Evolutionary conservation across 169 alveolate genomes (phyloP), one percentile per base, ranked within the genome.

Genomic region (Miamiensis avidus): DNA sequence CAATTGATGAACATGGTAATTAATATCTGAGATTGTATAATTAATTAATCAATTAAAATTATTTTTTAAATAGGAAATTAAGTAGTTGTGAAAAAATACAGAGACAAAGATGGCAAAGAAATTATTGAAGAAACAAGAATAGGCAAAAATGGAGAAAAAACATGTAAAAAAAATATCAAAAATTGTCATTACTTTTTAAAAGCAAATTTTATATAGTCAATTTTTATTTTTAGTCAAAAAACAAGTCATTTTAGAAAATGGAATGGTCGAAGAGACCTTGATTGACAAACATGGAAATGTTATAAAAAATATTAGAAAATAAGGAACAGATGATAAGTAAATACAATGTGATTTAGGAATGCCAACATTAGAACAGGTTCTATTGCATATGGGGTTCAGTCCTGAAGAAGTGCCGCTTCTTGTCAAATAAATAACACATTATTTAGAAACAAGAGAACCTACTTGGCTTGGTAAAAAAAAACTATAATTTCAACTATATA

Each of bases 21-120:
- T 25, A 28, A 25, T n/a, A n/a, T n/a, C n/a, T n/a, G n/a, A n/a
- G n/a, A n/a, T n/a, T n/a, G n/a, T 74, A 78, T 11, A 31, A 78
- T 31, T 78, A 15, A 78, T 25, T 34, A 33, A 25, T 25, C 25
- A 34, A 34, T 1, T 15, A 20, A 20, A 32, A 32, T 33, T 0
- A 33, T 31, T 6, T 33, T 1, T 27, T 6, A 31, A 33, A 31
- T 78, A 78, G 83, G 90, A 69, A 85, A 85, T 49, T 79, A 75
- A 74, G 75, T 85, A 15, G 75, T 85, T 28, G 76, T 79, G 1
- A 85, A 76, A 74, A 79, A 74, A 65, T 79, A 79, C 74, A 79
- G 29, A 64, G 78, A 79, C 65, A 79, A 85, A 64, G 83, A 79
- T 74, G 90, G 90, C 20, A 83, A 81, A 85, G 90, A 85, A 85